phyloP scores from a whole-genome alignment of 257 asterid species.

The Petunia secreta region DNA sequence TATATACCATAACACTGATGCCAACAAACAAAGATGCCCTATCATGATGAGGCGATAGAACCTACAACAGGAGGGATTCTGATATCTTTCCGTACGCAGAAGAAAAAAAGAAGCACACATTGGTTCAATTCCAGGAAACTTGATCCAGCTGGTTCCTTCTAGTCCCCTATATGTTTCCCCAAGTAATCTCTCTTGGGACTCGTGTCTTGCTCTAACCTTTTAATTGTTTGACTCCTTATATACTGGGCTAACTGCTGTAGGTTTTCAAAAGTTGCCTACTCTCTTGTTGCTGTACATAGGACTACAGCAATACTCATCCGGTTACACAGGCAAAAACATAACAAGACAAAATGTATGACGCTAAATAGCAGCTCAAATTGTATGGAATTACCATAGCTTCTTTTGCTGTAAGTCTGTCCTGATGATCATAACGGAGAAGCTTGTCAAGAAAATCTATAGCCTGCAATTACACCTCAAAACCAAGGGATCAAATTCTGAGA shows the following conservation, averaged over 20 bases:
- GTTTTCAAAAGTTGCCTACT: neutral
- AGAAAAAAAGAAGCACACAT: neutral
- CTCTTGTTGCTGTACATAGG: neutral
- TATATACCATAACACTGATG: neutral
- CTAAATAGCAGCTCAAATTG: neutral
- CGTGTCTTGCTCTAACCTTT: neutral
- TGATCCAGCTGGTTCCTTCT: neutral
- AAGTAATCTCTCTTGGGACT: neutral
- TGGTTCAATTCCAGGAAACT: neutral
- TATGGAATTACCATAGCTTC: slow-evolving; percentile 44
- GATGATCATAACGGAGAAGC: slow-evolving; percentile 51
- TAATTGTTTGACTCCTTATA: neutral
- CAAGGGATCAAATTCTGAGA: neutral
- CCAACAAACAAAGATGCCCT: neutral
- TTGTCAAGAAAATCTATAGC: slow-evolving; percentile 52
- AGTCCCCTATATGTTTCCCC: neutral
- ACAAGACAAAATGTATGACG: neutral
- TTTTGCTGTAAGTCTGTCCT: slow-evolving; percentile 49
- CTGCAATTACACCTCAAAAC: slow-evolving; percentile 31
- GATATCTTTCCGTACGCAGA: neutral
- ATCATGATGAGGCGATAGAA: neutral
- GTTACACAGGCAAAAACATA: neutral
- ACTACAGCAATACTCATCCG: neutral
- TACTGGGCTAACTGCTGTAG: neutral
- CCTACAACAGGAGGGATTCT: neutral